A percentile compares a stretch with the other conserved stretches of the same genome.
Conservation (phyloP, 768 basidiomycete genomes). For the Boletales sp. region DNA sequence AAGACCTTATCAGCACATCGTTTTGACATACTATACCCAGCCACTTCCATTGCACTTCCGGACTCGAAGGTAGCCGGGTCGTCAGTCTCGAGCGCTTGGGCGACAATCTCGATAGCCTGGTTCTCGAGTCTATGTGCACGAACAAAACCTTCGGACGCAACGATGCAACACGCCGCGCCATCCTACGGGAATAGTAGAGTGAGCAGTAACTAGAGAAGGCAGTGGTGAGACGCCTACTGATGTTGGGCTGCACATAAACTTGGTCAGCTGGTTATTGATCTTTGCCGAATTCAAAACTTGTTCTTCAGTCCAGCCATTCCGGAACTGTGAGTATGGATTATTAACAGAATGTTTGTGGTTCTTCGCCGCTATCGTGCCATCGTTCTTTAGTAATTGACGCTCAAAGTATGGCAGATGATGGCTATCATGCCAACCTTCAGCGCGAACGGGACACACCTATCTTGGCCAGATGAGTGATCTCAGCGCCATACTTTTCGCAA, state of each 20-base stretch:
- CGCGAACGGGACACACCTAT: constrained; percentile 50
- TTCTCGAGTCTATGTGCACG: constrained; percentile 70
- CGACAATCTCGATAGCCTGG: constrained; percentile 82
- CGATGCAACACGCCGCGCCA: constrained; percentile 71
- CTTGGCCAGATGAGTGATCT: constrained; percentile 63
- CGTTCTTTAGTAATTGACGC: neutral
- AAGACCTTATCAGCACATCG: constrained; percentile 67
- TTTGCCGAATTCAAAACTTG: constrained; percentile 63
- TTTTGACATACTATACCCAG: constrained; percentile 79
- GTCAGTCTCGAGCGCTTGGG: constrained; percentile 65
- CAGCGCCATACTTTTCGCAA: constrained; percentile 68
- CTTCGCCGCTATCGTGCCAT: constrained; percentile 58
- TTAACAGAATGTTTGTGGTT: constrained; percentile 79
- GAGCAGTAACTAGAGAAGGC: neutral
- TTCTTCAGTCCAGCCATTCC: constrained; percentile 70
- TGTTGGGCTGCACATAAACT: constrained; percentile 86
- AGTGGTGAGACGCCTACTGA: constrained; percentile 41
- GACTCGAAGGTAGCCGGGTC: constrained; percentile 60
- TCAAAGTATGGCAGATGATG: too few species aligned
- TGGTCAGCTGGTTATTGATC: constrained; percentile 71
- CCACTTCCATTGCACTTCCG: constrained; percentile 71
- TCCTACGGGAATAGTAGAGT: constrained; percentile 41
- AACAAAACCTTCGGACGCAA: constrained; percentile 79
- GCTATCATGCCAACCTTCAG: neutral
- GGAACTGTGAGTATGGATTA: constrained; percentile 86